A percentile compares a stretch with the other conserved stretches of the same genome.
Conservation (phyloP, 106 monocot genomes). For the Allium fistulosum region DNA sequence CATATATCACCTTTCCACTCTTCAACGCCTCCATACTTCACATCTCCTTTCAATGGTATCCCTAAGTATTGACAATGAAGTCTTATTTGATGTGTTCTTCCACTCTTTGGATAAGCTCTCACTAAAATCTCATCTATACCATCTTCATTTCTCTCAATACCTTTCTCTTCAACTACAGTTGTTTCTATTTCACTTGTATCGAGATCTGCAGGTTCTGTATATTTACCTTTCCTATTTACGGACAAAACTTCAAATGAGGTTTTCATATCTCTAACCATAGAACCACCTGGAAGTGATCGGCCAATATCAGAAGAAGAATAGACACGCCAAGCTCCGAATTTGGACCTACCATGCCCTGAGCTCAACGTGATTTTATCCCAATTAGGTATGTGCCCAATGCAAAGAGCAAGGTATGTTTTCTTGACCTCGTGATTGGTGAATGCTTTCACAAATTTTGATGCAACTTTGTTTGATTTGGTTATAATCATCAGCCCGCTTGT, state of each 20-base stretch:
- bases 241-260: slow-evolving; percentile 54
- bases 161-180: slow-evolving; percentile 21
- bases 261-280: slow-evolving; percentile 57
- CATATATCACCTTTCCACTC: slow-evolving; percentile 49
- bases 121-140: slow-evolving; percentile 34
- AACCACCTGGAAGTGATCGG: slow-evolving; percentile 62
- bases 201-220: slow-evolving; percentile 10
- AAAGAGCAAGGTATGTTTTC: slow-evolving; percentile 79
- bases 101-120: slow-evolving; percentile 74
- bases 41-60: slow-evolving; percentile 75
- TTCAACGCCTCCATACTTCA: slow-evolving; percentile 75
- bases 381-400: slow-evolving; percentile 25
- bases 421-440: slow-evolving; percentile 72
- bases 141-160: not conserved
- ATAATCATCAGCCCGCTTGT: slow-evolving; percentile 94
- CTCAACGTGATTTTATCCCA: slow-evolving; percentile 46
- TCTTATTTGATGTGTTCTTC: slow-evolving; percentile 89
- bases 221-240: slow-evolving; percentile 26
- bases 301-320: slow-evolving; percentile 57
- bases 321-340: slow-evolving; percentile 80
- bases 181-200: slow-evolving; percentile 15
- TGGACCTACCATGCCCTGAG: slow-evolving; percentile 88
- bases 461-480: slow-evolving; percentile 64
- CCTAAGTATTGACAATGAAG: slow-evolving; percentile 87
- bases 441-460: slow-evolving; percentile 59